phyloP scores from a whole-genome alignment of 2,329 filamentous ascomycete genomes.

The Escovopsis weberi region DNA sequence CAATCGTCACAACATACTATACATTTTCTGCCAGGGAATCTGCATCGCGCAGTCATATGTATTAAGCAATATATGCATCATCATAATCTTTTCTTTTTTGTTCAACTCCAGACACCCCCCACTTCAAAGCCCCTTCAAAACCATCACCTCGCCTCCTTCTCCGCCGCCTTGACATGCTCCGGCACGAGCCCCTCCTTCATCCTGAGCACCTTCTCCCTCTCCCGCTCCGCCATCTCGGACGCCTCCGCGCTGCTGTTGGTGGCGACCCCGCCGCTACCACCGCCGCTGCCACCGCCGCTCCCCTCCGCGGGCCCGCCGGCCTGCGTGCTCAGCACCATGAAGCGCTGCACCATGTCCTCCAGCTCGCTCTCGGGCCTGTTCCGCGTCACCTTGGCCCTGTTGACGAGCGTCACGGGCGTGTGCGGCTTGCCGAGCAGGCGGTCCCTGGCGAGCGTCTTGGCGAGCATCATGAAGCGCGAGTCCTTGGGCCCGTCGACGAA shows the following conservation, averaged over 20 bases:
- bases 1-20: no score
- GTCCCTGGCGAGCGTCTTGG: slow-evolving; percentile 61
- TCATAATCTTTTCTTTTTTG: no score
- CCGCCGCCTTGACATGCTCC: slow-evolving; percentile 11
- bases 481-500: slow-evolving; percentile 90
- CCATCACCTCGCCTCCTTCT: slow-evolving; percentile 3
- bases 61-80: no score
- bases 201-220: slow-evolving; percentile 17
- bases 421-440: slow-evolving; percentile 39
- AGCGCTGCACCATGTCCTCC: slow-evolving; percentile 44
- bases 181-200: slow-evolving; percentile 18
- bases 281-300: slow-evolving; percentile 10
- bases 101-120: no score
- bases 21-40: no score
- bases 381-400: slow-evolving; percentile 76
- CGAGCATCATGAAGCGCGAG: slow-evolving; percentile 88
- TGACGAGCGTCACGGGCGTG: slow-evolving; percentile 59
- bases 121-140: no score
- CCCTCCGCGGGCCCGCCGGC: slow-evolving; percentile 8
- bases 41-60: no score
- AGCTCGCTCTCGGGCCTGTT: slow-evolving; percentile 54
- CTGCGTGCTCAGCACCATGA: slow-evolving; percentile 16
- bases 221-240: slow-evolving; percentile 11
- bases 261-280: slow-evolving; percentile 13
- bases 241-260: slow-evolving; percentile 8